Conservation (phyloP, 495 filamentous ascomycete species). For the Penicillium argentinense region DNA sequence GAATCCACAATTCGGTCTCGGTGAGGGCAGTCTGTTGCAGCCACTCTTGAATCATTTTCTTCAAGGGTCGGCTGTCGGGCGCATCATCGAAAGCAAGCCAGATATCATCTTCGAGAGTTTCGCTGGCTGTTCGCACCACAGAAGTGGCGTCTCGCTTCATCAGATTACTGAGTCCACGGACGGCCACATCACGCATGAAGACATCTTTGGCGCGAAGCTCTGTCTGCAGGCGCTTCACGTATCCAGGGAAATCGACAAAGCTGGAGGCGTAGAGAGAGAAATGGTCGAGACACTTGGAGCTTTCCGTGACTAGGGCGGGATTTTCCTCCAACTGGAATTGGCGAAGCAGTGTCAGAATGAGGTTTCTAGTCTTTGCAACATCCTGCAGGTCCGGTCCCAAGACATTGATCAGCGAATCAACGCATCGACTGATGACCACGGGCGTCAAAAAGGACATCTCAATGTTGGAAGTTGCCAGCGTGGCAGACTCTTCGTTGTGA, state of each 20-base stretch:
- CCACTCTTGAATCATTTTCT: constrained; percentile 86
- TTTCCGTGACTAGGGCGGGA: constrained; percentile 69
- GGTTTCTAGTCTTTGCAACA: constrained; percentile 82
- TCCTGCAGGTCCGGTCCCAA: constrained; percentile 95
- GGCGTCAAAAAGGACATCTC: constrained; percentile 80
- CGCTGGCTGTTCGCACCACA: constrained; percentile 69
- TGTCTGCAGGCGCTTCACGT: constrained; percentile 78
- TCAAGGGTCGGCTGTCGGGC: constrained; percentile 72
- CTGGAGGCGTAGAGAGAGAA: constrained; percentile 88
- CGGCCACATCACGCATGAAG: constrained; percentile 72
- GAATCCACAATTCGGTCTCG: constrained; percentile 79
- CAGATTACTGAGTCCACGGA: constrained; percentile 87
- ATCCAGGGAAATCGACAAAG: constrained; percentile 76
- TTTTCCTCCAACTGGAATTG: constrained; percentile 82
- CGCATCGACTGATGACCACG: constrained; percentile 78
- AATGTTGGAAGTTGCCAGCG: constrained; percentile 79
- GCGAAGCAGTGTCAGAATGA: constrained; percentile 82
- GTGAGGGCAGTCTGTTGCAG: constrained; percentile 78
- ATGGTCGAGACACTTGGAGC: constrained; percentile 84
- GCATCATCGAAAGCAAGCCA: constrained; percentile 82
- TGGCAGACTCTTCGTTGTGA: constrained; percentile 80
- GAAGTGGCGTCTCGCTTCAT: constrained; percentile 89
- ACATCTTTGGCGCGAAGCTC: constrained; percentile 67
- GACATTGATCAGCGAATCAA: constrained; percentile 96
- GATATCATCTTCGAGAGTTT: constrained; percentile 82